Conservation (phyloP, 2,329 filamentous ascomycete genomes). For the Aspergillus aculeatinus region DNA sequence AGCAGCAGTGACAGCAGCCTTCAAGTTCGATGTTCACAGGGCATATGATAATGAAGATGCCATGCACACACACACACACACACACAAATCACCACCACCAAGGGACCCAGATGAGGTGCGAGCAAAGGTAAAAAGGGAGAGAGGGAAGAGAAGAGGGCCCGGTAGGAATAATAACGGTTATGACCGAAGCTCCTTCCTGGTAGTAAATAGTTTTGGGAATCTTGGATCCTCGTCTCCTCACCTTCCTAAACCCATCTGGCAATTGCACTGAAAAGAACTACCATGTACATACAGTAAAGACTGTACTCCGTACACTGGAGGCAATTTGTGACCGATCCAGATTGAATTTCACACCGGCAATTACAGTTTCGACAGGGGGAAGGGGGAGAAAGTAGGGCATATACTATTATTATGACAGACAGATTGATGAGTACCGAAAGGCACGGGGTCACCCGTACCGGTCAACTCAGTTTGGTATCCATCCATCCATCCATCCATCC, state of each 20-base stretch:
- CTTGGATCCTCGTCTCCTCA: conserved; percentile 11
- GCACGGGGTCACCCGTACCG: not conserved
- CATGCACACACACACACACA: not conserved
- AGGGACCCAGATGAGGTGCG: not conserved
- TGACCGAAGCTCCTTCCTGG: not conserved
- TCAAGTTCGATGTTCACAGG: not conserved
- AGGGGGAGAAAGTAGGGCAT: not conserved
- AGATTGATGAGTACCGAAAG: not conserved
- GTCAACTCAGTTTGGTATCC: not conserved
- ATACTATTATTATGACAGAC: not conserved
- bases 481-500: not conserved
- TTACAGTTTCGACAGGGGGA: not conserved
- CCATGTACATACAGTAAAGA: too few relatives aligned
- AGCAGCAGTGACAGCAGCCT: not conserved
- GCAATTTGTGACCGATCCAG: conserved; percentile 5
- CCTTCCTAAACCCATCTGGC: not conserved
- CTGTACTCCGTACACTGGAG: not conserved
- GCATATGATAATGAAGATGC: not conserved
- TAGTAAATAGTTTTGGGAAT: not conserved
- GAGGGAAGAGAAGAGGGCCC: conserved; percentile 7
- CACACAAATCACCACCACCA: not conserved
- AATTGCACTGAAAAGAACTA: not conserved
- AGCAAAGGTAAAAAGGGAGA: conserved; percentile 12
- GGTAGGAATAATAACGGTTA: not conserved
- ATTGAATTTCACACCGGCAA: not conserved